phyloP scores from a whole-genome alignment of 805 yeast species.

The Kluyveromyces nonfermentans region DNA sequence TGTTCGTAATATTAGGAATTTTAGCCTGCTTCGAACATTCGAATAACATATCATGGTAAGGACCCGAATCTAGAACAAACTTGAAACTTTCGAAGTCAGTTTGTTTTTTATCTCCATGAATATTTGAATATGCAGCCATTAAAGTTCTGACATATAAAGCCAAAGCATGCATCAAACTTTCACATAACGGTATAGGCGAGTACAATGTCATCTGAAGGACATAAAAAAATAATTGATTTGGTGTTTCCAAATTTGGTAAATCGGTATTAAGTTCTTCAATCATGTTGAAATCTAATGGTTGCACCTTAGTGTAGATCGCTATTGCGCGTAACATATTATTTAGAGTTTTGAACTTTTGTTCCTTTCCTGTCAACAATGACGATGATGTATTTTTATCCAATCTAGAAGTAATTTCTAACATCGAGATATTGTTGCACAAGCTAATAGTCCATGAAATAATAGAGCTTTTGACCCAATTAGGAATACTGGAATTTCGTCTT shows the following conservation, averaged over 20 bases:
- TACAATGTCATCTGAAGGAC: constrained; percentile 18
- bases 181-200: constrained; percentile 11
- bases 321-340: constrained; percentile 23
- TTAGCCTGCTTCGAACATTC: neutral
- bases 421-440: constrained; percentile 36
- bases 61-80: neutral
- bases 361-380: constrained; percentile 28
- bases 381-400: constrained; percentile 30
- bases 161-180: constrained; percentile 14
- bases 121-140: neutral
- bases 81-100: neutral
- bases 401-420: constrained; percentile 52
- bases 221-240: constrained; percentile 24
- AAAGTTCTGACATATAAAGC: neutral
- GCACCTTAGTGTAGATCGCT: constrained; percentile 1
- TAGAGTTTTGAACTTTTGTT: constrained; percentile 33
- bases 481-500: neutral
- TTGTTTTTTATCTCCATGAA: neutral
- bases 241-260: constrained; percentile 9
- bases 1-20: neutral
- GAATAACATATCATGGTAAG: neutral
- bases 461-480: neutral
- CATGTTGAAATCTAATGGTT: neutral
- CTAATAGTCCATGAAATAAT: neutral
- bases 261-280: neutral